Base-by-base conservation (phyloP, 2,329 filamentous ascomycete genomes). In the Sporothrix schenckii region DNA sequence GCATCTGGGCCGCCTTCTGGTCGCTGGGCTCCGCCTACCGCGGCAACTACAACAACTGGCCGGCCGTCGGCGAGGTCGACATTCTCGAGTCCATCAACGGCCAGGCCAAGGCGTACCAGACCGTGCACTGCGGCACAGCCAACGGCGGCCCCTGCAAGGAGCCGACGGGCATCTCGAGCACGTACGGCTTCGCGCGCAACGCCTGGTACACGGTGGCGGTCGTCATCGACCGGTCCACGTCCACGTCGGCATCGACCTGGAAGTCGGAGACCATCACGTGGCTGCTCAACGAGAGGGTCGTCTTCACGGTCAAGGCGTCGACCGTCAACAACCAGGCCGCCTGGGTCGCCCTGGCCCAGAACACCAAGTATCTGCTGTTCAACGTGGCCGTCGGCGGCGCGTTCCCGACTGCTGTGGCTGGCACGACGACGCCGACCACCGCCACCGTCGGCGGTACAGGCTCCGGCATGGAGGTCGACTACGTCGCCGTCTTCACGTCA, bases 381-480 rank as follows among this genome's bases (percentile, higher is more conserved):
- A 87, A 88, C 72, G 79, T 88, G 5, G 85, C 86, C 60, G 82
- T 88, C 41, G 86, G 86, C 11, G 86, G 86, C 34, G 78, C 76
- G 24, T 79, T 82, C 58, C 80, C 81, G 0, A 74, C 80, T 67
- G 79, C 74, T 5, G 72, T 80, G 16, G 77, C 78, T 30, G 67
- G 70, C 54, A 30, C 21, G 13, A 65, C 50, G 14, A 81, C 77
- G 16, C 85, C 86, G 3, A 84, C 84, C 72, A 74, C 69, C 4
- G 74, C 76, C n/a, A 87, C 86, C 2, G 71, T 74, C 1, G 84
- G 81, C 66, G 81, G 84, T 39, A 82, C 76, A 21, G 83, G 80
- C 53, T 82, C 78, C 75, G 82, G 83, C 77, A 83, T 87, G 81
- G 85, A 87, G 76, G 80, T 86, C 30, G 80, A 79, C 60, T 86